Evolutionary conservation across 768 basidiomycete genomes (phyloP).

Genomic region (Leccinellum luteum): DNA sequence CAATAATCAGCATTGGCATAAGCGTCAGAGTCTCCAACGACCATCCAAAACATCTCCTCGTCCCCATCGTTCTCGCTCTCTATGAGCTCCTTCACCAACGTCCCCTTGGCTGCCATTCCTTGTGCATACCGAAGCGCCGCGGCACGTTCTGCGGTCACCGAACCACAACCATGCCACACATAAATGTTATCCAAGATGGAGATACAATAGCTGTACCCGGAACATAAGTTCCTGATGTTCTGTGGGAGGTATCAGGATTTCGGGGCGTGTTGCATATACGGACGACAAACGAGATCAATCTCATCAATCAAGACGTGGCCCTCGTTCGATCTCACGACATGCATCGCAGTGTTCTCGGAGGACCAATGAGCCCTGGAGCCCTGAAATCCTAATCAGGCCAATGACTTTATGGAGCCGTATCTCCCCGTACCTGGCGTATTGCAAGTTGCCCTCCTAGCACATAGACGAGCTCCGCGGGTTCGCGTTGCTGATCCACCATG

Average conservation of each 20-base stretch:
- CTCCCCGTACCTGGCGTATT: slow-evolving; percentile 62
- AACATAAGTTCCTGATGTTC: slow-evolving; percentile 70
- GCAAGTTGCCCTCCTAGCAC: slow-evolving; percentile 67
- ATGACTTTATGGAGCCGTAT: not conserved
- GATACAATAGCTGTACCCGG: slow-evolving; percentile 81
- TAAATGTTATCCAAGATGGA: slow-evolving; percentile 68
- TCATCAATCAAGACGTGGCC: slow-evolving; percentile 66
- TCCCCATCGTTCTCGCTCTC: slow-evolving; percentile 62
- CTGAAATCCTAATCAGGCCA: slow-evolving; percentile 33
- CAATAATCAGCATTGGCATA: slow-evolving; percentile 83
- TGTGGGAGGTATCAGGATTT: slow-evolving; percentile 24
- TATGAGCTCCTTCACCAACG: slow-evolving; percentile 49
- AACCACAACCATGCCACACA: slow-evolving; percentile 81
- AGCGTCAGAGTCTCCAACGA: slow-evolving; percentile 63
- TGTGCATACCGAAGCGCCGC: slow-evolving; percentile 64
- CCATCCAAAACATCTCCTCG: slow-evolving; percentile 86
- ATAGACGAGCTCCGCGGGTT: slow-evolving; percentile 60
- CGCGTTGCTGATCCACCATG: slow-evolving; percentile 55
- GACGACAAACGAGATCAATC: slow-evolving; percentile 55
- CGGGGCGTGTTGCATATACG: not conserved
- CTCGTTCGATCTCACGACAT: slow-evolving; percentile 53
- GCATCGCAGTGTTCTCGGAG: slow-evolving; percentile 80
- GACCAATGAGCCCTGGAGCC: slow-evolving; percentile 75
- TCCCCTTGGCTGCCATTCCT: slow-evolving; percentile 38
- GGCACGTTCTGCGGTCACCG: slow-evolving; percentile 52